Conservation (phyloP, 768 basidiomycete genomes). For the Suillus subalutaceus region DNA sequence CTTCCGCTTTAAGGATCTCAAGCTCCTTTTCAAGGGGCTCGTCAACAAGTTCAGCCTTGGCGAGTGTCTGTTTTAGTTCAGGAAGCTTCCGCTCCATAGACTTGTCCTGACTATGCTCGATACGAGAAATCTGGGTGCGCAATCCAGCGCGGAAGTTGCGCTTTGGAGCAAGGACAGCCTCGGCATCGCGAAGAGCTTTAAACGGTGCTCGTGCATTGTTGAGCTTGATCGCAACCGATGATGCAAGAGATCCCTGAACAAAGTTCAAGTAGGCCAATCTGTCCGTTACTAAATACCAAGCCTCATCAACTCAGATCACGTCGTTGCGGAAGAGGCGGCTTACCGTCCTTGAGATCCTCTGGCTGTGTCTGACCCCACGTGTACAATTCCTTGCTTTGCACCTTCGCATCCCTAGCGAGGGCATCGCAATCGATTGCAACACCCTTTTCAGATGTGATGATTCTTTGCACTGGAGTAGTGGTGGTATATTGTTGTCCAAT, state of each 20-base stretch:
- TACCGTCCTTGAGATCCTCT: conserved; percentile 78
- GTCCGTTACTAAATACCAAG: conserved; percentile 60
- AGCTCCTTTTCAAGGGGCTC: conserved; percentile 69
- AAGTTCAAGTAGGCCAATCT: conserved; percentile 83
- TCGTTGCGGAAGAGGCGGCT: conserved; percentile 19
- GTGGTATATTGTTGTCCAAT: conserved; percentile 78
- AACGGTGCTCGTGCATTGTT: conserved; percentile 65
- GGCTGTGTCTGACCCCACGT: conserved; percentile 78
- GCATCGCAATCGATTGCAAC: conserved; percentile 75
- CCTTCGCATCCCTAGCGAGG: conserved; percentile 64
- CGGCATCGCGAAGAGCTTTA: conserved; percentile 75
- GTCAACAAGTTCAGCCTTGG: conserved; percentile 65
- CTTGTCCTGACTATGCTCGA: conserved; percentile 70
- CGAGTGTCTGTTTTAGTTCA: conserved; percentile 73
- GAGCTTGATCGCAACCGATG: conserved; percentile 60
- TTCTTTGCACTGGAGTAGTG: conserved; percentile 71
- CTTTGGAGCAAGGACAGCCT: conserved; percentile 59
- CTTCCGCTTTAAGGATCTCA: conserved; percentile 71
- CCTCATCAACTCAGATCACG: conserved; percentile 9
- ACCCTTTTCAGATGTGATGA: conserved; percentile 79
- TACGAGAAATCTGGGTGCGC: conserved; percentile 59
- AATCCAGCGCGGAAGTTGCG: conserved; percentile 61
- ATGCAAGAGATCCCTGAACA: conserved; percentile 68
- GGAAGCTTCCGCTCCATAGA: conserved; percentile 67
- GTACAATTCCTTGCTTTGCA: conserved; percentile 83